Percentiles rank a stretch among this genome's conserved stretches.
Conservation (phyloP, 768 basidiomycete genomes). For the Lactarius deliciosus region DNA sequence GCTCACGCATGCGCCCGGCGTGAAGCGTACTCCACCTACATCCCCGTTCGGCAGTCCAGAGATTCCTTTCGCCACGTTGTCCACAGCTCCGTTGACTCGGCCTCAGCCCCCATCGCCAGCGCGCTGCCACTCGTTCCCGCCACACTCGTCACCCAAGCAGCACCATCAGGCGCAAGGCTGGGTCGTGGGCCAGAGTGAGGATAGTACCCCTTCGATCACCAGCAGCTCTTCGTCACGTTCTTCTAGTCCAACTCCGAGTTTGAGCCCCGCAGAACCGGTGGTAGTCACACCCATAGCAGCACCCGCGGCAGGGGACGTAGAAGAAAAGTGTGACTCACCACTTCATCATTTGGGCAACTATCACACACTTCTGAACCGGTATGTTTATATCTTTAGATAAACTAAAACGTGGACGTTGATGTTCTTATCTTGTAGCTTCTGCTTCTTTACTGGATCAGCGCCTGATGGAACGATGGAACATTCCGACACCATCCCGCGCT, state of each 20-base stretch:
- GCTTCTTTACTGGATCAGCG: slow-evolving; percentile 71
- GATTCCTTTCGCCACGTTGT: neutral
- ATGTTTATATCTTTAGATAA: slow-evolving; percentile 32
- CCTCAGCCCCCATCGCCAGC: slow-evolving; percentile 11
- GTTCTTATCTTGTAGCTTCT: slow-evolving; percentile 51
- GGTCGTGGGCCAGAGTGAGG: slow-evolving; percentile 22
- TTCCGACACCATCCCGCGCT: slow-evolving; percentile 39
- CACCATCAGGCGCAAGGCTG: neutral
- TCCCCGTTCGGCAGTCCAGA: slow-evolving; percentile 24
- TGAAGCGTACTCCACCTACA: slow-evolving; percentile 26
- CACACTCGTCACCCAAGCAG: slow-evolving; percentile 14
- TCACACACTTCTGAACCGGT: slow-evolving; percentile 65
- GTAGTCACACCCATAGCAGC: neutral
- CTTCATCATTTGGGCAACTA: slow-evolving; percentile 41
- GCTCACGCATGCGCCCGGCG: slow-evolving; percentile 8
- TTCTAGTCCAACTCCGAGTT: slow-evolving; percentile 24
- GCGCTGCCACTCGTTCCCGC: slow-evolving; percentile 29
- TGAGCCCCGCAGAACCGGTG: slow-evolving; percentile 9
- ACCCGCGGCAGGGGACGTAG: neutral
- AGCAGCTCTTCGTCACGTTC: slow-evolving; percentile 26
- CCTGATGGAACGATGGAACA: slow-evolving; percentile 22
- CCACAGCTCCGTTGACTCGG: slow-evolving; percentile 8
- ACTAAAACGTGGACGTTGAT: slow-evolving; percentile 19
- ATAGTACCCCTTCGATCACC: slow-evolving; percentile 26
- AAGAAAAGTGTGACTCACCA: slow-evolving; percentile 14